These are phyloP conservation scores for Citrullus mucosospermus DNA, from an alignment of 306 rosid species.

Conservation along the genomic window DNA sequence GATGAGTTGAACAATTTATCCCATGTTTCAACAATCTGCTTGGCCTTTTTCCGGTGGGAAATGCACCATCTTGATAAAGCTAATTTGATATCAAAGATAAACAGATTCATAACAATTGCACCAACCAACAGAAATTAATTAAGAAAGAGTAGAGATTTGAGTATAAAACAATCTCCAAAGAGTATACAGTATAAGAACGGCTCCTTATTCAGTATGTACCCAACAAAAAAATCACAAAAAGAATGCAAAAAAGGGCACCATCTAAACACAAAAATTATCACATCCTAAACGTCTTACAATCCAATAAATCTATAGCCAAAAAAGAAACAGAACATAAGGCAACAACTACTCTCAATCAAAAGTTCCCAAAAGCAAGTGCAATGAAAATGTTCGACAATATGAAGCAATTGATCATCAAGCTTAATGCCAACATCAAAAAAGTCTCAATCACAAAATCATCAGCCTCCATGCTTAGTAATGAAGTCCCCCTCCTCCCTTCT, in stretches of 20 bases:
- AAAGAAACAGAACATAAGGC: neutral
- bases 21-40: slow-evolving; percentile 77
- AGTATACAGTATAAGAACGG: neutral
- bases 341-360: neutral
- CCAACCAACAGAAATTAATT: neutral
- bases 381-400: neutral
- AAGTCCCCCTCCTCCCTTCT: neutral
- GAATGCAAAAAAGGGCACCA: neutral
- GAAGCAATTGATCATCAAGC: neutral
- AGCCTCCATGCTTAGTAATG: neutral
- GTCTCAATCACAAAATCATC: neutral
- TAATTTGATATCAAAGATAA: slow-evolving; percentile 38
- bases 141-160: neutral
- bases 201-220: neutral
- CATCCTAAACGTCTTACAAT: neutral
- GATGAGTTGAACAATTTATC: slow-evolving; percentile 67
- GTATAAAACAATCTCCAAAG: neutral
- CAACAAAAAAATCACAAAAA: neutral
- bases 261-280: neutral
- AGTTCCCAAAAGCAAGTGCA: neutral
- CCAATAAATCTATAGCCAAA: neutral
- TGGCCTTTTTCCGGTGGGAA: slow-evolving; percentile 67
- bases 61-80: slow-evolving; percentile 85
- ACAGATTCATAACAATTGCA: slow-evolving; percentile 15
- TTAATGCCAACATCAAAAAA: neutral